A percentile compares a stretch with the other conserved stretches of the same genome.
Conservation (phyloP, 768 basidiomycete genomes). For the Pisolithus sp. region DNA sequence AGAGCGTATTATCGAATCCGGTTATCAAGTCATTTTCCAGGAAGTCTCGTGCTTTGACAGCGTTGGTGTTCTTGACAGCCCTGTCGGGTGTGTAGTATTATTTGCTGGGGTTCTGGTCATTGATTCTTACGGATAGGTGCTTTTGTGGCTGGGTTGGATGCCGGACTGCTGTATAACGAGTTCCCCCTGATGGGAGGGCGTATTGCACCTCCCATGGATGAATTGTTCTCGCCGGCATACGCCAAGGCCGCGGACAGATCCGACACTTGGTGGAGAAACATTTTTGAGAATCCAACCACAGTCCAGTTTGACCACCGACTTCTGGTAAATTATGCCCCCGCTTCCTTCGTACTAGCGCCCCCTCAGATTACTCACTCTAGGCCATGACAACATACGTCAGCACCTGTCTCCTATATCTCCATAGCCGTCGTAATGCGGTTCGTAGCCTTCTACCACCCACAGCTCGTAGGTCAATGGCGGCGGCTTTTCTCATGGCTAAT, state of each 20-base stretch:
- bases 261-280: conserved; percentile 92
- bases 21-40: conserved; percentile 52
- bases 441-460: conserved; percentile 51
- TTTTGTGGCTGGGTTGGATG: conserved; percentile 96
- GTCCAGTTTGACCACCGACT: conserved; percentile 96
- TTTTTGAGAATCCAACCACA: conserved; percentile 96
- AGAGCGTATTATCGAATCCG: conserved; percentile 48
- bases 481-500: conserved; percentile 75
- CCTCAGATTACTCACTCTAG: conserved; percentile 32
- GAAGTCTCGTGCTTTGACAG: conserved; percentile 57
- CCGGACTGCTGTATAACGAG: conserved; percentile 95
- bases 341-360: background rate
- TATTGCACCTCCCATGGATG: conserved; percentile 72
- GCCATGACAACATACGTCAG: conserved; percentile 79
- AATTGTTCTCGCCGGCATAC: conserved; percentile 75
- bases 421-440: conserved; percentile 46
- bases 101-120: background rate
- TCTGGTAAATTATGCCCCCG: conserved; percentile 49
- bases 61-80: conserved; percentile 84
- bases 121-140: conserved; percentile 55
- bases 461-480: conserved; percentile 44
- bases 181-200: conserved; percentile 95
- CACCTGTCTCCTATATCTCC: conserved; percentile 56
- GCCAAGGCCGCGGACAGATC: conserved; percentile 60
- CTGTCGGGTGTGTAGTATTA: conserved; percentile 63